Percentiles rank a stretch among this genome's conserved stretches.
Evolutionary conservation across 2,329 filamentous ascomycete genomes (phyloP).

Genomic region (Xenosphaeropsis pyriputrescens): DNA sequence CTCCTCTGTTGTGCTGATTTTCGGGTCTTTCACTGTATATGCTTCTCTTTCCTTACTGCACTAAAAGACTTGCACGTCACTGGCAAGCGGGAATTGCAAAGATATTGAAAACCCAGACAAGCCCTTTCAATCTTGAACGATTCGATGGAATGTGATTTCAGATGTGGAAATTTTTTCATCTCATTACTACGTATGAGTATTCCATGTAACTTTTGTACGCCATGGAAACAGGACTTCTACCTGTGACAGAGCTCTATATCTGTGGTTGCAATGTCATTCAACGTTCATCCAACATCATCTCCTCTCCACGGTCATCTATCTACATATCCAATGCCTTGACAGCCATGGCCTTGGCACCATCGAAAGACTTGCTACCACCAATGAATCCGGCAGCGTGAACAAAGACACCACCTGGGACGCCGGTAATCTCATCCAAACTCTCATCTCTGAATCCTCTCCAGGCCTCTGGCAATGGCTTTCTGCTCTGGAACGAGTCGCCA

Average conservation of each 20-base stretch:
- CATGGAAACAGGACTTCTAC: slow-evolving; percentile 1
- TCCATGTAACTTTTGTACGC: slow-evolving; percentile 1
- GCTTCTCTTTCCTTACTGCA: slow-evolving; percentile 4
- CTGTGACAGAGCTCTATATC: background rate
- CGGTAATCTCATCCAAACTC: slow-evolving; percentile 59
- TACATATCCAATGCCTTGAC: slow-evolving; percentile 46
- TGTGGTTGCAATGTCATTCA: slow-evolving; percentile 9
- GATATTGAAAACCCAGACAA: too few species aligned
- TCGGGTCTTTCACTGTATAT: slow-evolving; percentile 10
- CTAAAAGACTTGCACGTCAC: too few species aligned
- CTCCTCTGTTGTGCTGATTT: slow-evolving; percentile 2
- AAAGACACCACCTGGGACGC: slow-evolving; percentile 68
- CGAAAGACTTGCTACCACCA: slow-evolving; percentile 83
- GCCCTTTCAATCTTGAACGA: background rate
- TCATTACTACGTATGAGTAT: slow-evolving; percentile 1
- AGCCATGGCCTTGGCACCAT: slow-evolving; percentile 79
- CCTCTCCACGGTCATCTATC: background rate
- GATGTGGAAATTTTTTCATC: background rate
- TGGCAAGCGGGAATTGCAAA: too few species aligned
- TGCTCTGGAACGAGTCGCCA: slow-evolving; percentile 78
- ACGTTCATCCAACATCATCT: slow-evolving; percentile 4
- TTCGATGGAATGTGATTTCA: too few species aligned
- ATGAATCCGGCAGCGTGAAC: slow-evolving; percentile 94
- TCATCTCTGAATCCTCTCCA: slow-evolving; percentile 89
- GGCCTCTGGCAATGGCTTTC: slow-evolving; percentile 77